phyloP scores from a whole-genome alignment of 2,329 filamentous ascomycete genomes.

The Ophiostoma australiae region DNA sequence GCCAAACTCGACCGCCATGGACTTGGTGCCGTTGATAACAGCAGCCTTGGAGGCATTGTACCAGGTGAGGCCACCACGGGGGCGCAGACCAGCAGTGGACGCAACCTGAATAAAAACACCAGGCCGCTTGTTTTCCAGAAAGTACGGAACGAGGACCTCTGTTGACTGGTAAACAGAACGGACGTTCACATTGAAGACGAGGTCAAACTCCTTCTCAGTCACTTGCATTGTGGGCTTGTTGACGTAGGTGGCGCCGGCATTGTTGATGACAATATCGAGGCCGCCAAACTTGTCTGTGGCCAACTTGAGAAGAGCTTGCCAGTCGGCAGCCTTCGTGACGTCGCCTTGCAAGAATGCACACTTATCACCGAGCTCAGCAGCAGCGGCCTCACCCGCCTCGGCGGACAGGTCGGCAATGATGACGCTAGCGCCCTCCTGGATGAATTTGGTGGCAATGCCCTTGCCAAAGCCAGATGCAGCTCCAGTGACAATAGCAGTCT shows the following conservation, averaged over 20 bases:
- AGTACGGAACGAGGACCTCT: conserved; percentile 55
- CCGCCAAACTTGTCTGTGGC: conserved; percentile 45
- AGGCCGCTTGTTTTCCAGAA: conserved; percentile 52
- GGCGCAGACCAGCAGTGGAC: conserved; percentile 57
- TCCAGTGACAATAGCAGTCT: conserved; percentile 54
- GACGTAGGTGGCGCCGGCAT: conserved; percentile 53
- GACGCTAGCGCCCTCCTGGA: conserved; percentile 28
- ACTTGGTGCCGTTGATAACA: conserved; percentile 54
- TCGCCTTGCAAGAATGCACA: conserved; percentile 43
- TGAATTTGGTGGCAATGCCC: conserved; percentile 44
- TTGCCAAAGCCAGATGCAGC: conserved; percentile 54
- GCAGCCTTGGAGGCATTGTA: conserved; percentile 67
- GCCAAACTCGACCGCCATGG: conserved; percentile 67
- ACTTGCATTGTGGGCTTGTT: conserved; percentile 62
- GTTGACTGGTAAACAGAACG: conserved; percentile 60
- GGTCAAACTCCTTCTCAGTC: conserved; percentile 61
- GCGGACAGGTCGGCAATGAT: conserved; percentile 46
- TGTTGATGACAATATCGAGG: conserved; percentile 58
- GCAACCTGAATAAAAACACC: conserved; percentile 63
- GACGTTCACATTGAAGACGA: conserved; percentile 64
- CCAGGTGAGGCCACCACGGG: conserved; percentile 60
- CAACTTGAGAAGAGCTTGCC: conserved; percentile 46
- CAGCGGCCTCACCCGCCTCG: conserved; percentile 42
- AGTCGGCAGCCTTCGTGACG: conserved; percentile 50
- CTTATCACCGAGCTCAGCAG: conserved; percentile 37